phyloP scores from a whole-genome alignment of 768 basidiomycete species.

The Leccinum boreale region DNA sequence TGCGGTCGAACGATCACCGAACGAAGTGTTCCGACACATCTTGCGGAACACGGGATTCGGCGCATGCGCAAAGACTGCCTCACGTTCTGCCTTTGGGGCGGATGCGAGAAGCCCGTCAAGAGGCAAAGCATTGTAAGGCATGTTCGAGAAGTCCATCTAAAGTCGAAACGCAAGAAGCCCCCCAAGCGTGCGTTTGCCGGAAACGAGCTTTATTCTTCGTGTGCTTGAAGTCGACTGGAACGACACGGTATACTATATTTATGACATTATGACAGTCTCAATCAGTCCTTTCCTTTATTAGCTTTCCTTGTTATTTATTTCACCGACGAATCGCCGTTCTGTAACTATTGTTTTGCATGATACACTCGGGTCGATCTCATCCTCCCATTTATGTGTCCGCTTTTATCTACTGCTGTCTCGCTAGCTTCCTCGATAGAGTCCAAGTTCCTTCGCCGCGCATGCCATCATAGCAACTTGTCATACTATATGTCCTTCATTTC shows the following conservation, averaged over 20 bases:
- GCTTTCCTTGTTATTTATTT: neutral
- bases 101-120: neutral
- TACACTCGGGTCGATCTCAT: neutral
- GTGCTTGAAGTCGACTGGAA: neutral
- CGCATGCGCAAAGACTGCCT: neutral
- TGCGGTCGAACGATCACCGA: conserved; percentile 5
- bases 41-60: conserved; percentile 9
- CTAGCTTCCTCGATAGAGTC: neutral
- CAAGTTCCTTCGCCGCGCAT: neutral
- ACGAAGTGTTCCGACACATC: conserved; percentile 2
- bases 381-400: neutral
- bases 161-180: conserved; percentile 8
- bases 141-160: conserved; percentile 14
- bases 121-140: conserved; percentile 10
- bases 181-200: neutral
- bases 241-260: neutral
- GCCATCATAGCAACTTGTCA: neutral
- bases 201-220: neutral
- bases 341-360: conserved; percentile 1
- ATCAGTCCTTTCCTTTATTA: neutral
- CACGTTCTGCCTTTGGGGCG: conserved; percentile 9
- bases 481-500: neutral
- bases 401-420: neutral
- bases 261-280: neutral
- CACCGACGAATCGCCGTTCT: neutral